Evolutionary conservation across 306 rosid species (phyloP), one percentile per base, ranked within the genome.

Genomic region (Luffa aegyptiaca): DNA sequence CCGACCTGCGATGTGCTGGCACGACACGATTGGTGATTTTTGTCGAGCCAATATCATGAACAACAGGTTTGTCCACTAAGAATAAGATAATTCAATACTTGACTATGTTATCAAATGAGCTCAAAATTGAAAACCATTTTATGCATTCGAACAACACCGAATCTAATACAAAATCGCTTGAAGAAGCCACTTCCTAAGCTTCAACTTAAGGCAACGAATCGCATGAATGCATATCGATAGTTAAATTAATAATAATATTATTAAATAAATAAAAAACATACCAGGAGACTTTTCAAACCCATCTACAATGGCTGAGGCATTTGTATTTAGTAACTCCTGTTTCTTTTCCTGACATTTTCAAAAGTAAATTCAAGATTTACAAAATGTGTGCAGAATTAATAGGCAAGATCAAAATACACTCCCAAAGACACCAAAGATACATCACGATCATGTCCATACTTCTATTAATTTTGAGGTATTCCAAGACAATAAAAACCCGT

Each of bases 211-310:
- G 14, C 14, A 12, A 51, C 18, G 10, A 11, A 11, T 51, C 2
- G 18, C 31, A 33, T 26, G 13, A 62, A 62, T 12, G 17, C 8
- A 61, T 9, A 59, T 10, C 10, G 16, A 21, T 61, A 3, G 12
- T 21, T 31, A 61, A 26, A 26, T 10, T 3, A 31, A 61, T 61
- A 21, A 59, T 8, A 8, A 6, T 59, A 26, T n/a, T 59, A 31
- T 20, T 62, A 13, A 62, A 62, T 11, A 62, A 33, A 69, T 31
- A 35, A 8, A 35, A 49, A 16, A 13, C 77, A 48, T 72, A 72
- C 97, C 91, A 78, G 94, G 91, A 81, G 90, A 84, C 33, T 82
- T 87, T 82, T 83, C 86, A 77, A 78, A 39, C 39, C 86, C 90
- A 77, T 83, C 89, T 77, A 76, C 87, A 53, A 78, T 85, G 83